Evolutionary conservation across 2,329 filamentous ascomycete species (phyloP), one percentile per base, ranked within the genome.

Genomic region (Aschersonia sp.): DNA sequence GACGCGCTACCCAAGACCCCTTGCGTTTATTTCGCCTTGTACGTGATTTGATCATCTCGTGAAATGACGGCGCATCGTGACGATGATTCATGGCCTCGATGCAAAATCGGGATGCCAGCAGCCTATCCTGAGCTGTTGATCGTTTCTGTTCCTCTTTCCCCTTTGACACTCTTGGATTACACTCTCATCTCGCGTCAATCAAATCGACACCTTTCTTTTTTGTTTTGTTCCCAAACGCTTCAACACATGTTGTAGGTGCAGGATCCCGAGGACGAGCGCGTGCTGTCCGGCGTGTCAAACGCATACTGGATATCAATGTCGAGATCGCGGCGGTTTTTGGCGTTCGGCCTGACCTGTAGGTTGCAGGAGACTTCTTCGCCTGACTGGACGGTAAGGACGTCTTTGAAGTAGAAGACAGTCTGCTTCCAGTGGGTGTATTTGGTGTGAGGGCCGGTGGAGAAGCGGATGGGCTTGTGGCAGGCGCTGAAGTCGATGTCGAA

Each of bases 401-500:
- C 89, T 60, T 85, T 80, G 53, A 98, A 75, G 71, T 98, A 98
- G 72, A 98, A 97, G 53, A 98, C 92, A 9, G 92, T 98, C 74
- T 98, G 92, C 74, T 98, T 98, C 92, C 92, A 98, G 77, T 98
- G 92, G 20, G 92, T 98, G 72, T 97, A 97, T 72, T 96, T 97
- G 58, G 91, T 94, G 70, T 97, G 92, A 31, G 92, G 92, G 29
- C 92, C 92, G 20, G 92, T 98, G 47, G 87, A 94, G 77, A 98
- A 98, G 61, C 83, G 80, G 62, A 98, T 89, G 32, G 89, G 86
- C 78, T 97, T 97, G 78, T 98, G 92, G 78, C 92, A 97, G 51
- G 89, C 89, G 46, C 86, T 85, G 71, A 98, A 98, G 62, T 97
- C 91, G 58, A 98, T 97, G 64, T 98, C 92, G 71, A 98, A 98